Evolutionary conservation across 257 asterid genomes (phyloP).

Genomic region (Ajuga chamaepitys): DNA sequence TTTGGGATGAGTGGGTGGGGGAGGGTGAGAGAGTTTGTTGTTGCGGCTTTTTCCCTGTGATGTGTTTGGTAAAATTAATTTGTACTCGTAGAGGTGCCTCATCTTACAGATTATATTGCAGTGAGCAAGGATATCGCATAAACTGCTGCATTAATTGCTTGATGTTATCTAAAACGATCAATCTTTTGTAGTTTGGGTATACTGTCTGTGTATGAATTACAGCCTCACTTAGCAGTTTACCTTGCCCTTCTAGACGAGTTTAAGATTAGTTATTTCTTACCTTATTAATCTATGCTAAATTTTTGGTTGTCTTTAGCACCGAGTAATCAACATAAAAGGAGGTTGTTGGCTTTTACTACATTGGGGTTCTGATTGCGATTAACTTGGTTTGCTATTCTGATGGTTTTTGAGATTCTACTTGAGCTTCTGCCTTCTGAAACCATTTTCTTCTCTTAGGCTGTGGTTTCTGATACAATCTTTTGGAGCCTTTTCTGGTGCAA

Average conservation of each 20-base stretch:
- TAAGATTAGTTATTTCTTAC: background rate
- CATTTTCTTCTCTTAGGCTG: background rate
- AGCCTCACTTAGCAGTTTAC: constrained; percentile 5
- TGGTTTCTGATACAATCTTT: background rate
- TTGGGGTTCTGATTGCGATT: background rate
- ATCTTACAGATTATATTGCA: too few species aligned
- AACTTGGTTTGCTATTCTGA: background rate
- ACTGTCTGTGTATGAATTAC: background rate
- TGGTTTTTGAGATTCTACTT: background rate
- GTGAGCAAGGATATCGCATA: too few species aligned
- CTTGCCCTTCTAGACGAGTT: constrained; percentile 10
- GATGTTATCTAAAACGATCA: background rate
- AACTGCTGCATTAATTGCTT: background rate
- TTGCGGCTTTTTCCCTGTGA: too few species aligned
- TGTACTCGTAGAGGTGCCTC: too few species aligned
- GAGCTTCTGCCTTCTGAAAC: too few species aligned
- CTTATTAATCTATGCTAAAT: background rate
- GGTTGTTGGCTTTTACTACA: background rate
- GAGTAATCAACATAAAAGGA: background rate
- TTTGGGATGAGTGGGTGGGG: too few species aligned
- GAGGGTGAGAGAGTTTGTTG: too few species aligned
- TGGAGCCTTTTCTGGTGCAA: background rate
- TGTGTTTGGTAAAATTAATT: too few species aligned
- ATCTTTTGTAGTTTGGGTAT: constrained; percentile 4
- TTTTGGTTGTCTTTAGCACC: background rate